phyloP scores from a whole-genome alignment of 1,139 yeast genomes.

The Saccharomycopsis hybrid region DNA sequence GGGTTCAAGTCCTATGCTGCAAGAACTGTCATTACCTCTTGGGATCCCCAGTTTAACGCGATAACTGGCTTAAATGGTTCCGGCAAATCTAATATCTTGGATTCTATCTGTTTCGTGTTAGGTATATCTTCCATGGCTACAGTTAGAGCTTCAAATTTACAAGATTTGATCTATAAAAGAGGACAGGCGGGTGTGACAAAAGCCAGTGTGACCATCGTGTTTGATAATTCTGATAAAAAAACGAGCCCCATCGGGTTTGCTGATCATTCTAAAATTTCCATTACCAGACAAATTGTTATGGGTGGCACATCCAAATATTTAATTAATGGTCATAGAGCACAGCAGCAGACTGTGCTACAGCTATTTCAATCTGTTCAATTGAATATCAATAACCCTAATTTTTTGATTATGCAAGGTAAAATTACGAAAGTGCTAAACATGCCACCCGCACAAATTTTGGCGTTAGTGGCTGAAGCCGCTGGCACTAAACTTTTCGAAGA shows the following conservation, averaged over 20 bases:
- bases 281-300: conserved; percentile 83
- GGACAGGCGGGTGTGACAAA: conserved; percentile 98
- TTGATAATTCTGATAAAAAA: conserved; percentile 71
- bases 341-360: conserved; percentile 86
- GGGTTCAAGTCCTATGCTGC: conserved; percentile 98
- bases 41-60: conserved; percentile 97
- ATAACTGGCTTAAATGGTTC: conserved; percentile 97
- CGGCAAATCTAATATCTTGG: conserved; percentile 91
- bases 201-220: conserved; percentile 94
- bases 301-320: conserved; percentile 92
- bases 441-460: conserved; percentile 86
- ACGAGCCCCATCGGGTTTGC: conserved; percentile 89
- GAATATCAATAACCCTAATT: conserved; percentile 94
- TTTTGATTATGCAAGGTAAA: conserved; percentile 96
- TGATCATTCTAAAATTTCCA: conserved; percentile 72
- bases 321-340: conserved; percentile 95
- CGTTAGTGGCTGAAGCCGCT: conserved; percentile 95
- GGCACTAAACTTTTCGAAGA: conserved; percentile 96
- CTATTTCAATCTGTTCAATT: conserved; percentile 91
- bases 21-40: conserved; percentile 88
- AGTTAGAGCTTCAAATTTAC: conserved; percentile 87
- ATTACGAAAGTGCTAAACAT: conserved; percentile 94
- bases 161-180: conserved; percentile 89
- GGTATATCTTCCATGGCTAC: conserved; percentile 94
- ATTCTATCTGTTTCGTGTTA: conserved; percentile 96